Evolutionary conservation across 768 basidiomycete species (phyloP), one percentile per base, ranked within the genome.

Genomic region (Pholiota molesta): DNA sequence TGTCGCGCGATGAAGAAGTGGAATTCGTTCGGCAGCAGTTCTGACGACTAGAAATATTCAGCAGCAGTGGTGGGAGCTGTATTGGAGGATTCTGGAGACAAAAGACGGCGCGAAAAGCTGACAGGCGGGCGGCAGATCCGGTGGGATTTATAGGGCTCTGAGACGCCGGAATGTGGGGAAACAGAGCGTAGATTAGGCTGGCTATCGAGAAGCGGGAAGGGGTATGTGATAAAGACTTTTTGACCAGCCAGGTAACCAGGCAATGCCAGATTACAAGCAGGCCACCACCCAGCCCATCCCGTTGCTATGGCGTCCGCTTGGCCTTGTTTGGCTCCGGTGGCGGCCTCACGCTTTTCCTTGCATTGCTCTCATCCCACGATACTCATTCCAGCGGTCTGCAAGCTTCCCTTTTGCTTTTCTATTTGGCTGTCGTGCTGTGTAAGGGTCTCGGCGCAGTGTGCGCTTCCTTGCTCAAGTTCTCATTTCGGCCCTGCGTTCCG

Each of bases 171-270:
- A 39, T 55, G 47, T 53, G 45, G 26, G 28, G 57, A 56, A 60
- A 60, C 26, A 45, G 33, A 40, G 19, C 16, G 51, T n/a, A 40
- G 44, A 62, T 52, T 17, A 40, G 21, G n/a, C 19, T 56, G 39
- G 45, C 23, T 31, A 16, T 37, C 13, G 13, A 59, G 52, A 63
- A 60, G 42, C 57, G 62, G 28, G 40, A 58, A 62, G 61, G 56
- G 52, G 64, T 59, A 58, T 58, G 52, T 61, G 64, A 53, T 51
- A 57, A 13, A 56, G 39, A 45, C 44, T 45, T 23, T 39, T 35
- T 28, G 23, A 55, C 2, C 14, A 29, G 28, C 31, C n/a, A n/a
- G 13, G 54, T 42, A 55, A 55, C 54, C 54, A 55, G 40, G 28
- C 35, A 37, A 42, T 26, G 35, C 17, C 35, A 57, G 40, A 31